phyloP scores from a whole-genome alignment of 768 basidiomycete species.

The Kondoa subrosea region DNA sequence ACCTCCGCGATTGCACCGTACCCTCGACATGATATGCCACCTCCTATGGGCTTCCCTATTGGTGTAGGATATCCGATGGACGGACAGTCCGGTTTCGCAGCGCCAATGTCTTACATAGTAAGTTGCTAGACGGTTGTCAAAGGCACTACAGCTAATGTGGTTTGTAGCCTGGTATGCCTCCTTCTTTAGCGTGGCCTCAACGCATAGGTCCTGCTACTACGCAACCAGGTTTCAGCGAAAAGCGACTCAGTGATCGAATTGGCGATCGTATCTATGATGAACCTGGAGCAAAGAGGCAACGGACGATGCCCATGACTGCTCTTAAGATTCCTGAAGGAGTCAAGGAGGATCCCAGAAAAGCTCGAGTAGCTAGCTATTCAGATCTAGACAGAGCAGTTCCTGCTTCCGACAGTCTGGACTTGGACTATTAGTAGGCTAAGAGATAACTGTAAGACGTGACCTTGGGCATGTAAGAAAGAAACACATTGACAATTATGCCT shows the following conservation, averaged over 20 bases:
- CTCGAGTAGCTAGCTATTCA: slow-evolving; percentile 10
- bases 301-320: slow-evolving; percentile 4
- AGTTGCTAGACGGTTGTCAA: not conserved
- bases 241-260: not conserved
- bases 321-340: slow-evolving; percentile 13
- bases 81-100: not conserved
- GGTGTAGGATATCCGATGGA: not conserved
- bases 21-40: not conserved
- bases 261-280: slow-evolving; percentile 1
- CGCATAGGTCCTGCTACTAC: not conserved
- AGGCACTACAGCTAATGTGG: not conserved
- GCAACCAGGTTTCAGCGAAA: not conserved
- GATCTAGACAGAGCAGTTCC: slow-evolving; percentile 14
- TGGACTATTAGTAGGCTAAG: slow-evolving; percentile 7
- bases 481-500: not conserved
- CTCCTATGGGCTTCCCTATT: not conserved
- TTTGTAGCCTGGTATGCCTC: not conserved
- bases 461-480: not conserved
- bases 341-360: slow-evolving; percentile 13
- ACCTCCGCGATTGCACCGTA: not conserved
- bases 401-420: slow-evolving; percentile 2
- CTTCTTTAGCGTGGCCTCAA: not conserved
- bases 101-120: not conserved
- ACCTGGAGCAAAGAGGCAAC: slow-evolving; percentile 4
- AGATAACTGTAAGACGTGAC: not conserved